phyloP scores from a whole-genome alignment of 2,329 filamentous ascomycete species.

The Curvularia spicifera region DNA sequence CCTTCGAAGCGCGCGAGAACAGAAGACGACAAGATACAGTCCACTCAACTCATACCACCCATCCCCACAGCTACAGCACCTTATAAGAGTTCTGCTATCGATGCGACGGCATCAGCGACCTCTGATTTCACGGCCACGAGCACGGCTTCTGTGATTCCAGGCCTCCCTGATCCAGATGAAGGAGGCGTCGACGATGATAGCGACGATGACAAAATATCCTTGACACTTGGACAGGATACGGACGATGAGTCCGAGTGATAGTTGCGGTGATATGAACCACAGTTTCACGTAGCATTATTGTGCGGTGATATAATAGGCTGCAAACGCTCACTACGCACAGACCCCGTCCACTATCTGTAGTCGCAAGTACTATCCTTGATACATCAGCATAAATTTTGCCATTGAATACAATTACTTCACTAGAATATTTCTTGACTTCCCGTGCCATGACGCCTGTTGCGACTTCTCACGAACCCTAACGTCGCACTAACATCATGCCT shows the following conservation, averaged over 20 bases:
- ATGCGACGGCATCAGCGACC: constrained; percentile 14
- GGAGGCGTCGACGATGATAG: constrained; percentile 26
- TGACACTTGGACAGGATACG: constrained; percentile 46
- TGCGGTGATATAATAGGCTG: constrained; percentile 8
- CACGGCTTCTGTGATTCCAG: constrained; percentile 24
- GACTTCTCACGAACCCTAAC: not conserved
- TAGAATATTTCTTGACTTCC: not conserved
- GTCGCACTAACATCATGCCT: not conserved
- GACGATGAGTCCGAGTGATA: constrained; percentile 44
- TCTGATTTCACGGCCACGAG: constrained; percentile 28
- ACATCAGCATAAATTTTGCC: not conserved
- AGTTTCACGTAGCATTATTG: not conserved
- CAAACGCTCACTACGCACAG: constrained; percentile 18
- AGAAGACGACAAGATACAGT: constrained; percentile 17
- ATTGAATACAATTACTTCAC: not conserved
- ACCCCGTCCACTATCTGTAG: not conserved
- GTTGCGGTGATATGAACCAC: not conserved
- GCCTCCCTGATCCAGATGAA: constrained; percentile 25
- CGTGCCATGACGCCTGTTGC: not conserved
- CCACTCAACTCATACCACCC: constrained; percentile 9
- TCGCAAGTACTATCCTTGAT: not conserved
- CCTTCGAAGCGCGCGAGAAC: constrained; percentile 41
- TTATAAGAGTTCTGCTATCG: not conserved
- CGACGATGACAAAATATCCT: constrained; percentile 37
- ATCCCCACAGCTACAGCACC: constrained; percentile 4